Base-by-base conservation (phyloP, 2,329 filamentous ascomycete genomes). In the Diaporthe aspalathi region DNA sequence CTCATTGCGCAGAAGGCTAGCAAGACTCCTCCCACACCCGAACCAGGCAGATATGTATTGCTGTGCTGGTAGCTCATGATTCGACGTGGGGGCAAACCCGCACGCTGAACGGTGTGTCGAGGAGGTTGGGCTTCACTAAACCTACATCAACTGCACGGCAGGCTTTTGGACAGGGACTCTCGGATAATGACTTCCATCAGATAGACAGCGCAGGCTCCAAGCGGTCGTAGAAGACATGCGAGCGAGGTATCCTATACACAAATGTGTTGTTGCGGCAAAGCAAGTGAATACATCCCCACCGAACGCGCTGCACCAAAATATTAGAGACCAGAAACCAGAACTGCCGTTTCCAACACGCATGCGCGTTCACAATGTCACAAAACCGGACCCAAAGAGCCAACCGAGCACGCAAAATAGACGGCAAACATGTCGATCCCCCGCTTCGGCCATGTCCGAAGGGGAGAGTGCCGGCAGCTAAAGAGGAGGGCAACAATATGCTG, bases 161-260 rank as follows among this genome's bases (percentile, higher is more conserved):
- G 35, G 12, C 35, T 32, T 38, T 60, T n/a, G 6, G 32, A 11
- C 40, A 9, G 11, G 3, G 35, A n/a, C 38, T n/a, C 20, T 2
- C 9, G 27, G 38, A 43, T 50, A 35, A 52, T 43, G 11, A 45
- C 24, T 45, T 32, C 27, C 53, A 17, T 56, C 16, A n/a, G 12
- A 38, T 32, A 49, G 62, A 24, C 27, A 50, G 22, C 40, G 22
- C 14, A 32, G 65, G 22, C 22, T 24, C 22, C 24, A 17, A 27
- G 11, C 60, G 38, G 27, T 50, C 24, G 49, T 32, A 70, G 38
- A 52, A 67, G 53, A 32, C 38, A 47, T 70, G 63, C 68, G 47
- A 57, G 27, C 24, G 49, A 68, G 71, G 68, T 63, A 71, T 72
- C 40, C 68, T 65, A 72, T 57, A 50, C 68, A 45, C 35, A 56